Evolutionary conservation across 305 asterid species (phyloP), one percentile per base, ranked within the genome.

Genomic region (Solanum hybrid): DNA sequence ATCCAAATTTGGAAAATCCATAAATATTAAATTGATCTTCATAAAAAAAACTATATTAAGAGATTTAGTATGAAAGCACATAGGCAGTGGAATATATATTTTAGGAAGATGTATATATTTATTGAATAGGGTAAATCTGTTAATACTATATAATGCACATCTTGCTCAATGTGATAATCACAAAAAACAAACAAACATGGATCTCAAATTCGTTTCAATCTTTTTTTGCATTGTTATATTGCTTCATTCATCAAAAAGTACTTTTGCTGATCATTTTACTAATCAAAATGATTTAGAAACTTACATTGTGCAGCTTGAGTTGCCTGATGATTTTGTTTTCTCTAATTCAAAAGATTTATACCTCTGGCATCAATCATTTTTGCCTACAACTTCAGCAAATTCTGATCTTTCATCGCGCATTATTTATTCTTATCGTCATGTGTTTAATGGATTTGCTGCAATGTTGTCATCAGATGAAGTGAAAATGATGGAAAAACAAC

Each of bases 381-480:
- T 92, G 56, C 92, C 94, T 0, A 42, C 69, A 60, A 19, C 71
- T 60, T 60, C 71, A 60, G 5, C 26, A 40, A 31, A 71, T 87
- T 84, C 90, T 7, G 66, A 76, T 13, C 91, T 87, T 73, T 88
- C 79, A 24, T 36, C 90, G 0, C 90, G 89, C 2, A 85, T 91
- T 2, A 7, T 92, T 10, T 64, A 92, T 87, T 90, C 93, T 0
- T 94, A 93, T 45, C 91, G 29, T 69, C 86, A 81, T 26, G 92
- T 93, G 19, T 89, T 94, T 76, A 90, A 88, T 4, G 93, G 95
- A 0, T 93, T 94, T 71, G 92, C 96, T 1, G 95, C 95, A 0
- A 87, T 66, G 69, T 78, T 93, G 75, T 90, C 95, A 1, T 10
- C 91, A 0, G 80, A 85, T 2, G 93, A 94, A 13, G 92, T 88